These are phyloP conservation scores for Chalaropsis thielavioides DNA, from an alignment of 2,329 filamentous ascomycete genomes.

Conservation along the genomic window DNA sequence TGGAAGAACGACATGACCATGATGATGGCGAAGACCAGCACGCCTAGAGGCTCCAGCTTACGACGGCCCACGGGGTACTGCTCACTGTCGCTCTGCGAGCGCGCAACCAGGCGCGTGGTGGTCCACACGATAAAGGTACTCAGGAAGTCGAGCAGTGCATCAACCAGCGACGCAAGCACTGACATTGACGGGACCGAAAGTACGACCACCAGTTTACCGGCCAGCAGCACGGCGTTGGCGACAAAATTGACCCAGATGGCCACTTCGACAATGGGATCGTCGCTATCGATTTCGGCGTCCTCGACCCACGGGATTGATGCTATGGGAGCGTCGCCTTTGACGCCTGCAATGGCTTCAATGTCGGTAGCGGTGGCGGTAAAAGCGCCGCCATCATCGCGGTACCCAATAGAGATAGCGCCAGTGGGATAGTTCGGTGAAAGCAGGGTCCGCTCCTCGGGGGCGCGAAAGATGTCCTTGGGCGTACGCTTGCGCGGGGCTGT, in stretches of 20 bases:
- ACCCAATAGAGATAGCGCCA: conserved; percentile 23
- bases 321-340: conserved; percentile 26
- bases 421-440: conserved; percentile 26
- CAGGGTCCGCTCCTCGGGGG: conserved; percentile 42
- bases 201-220: conserved; percentile 63
- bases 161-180: conserved; percentile 64
- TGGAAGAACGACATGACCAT: conserved; percentile 79
- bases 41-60: conserved; percentile 62
- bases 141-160: conserved; percentile 67
- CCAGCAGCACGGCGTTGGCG: conserved; percentile 61
- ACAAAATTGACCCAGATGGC: conserved; percentile 77
- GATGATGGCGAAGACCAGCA: conserved; percentile 69
- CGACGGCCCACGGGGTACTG: conserved; percentile 65
- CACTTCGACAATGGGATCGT: conserved; percentile 61
- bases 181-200: conserved; percentile 68
- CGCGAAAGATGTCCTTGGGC: conserved; percentile 72
- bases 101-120: conserved; percentile 55
- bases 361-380: conserved; percentile 19
- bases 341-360: conserved; percentile 29
- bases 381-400: conserved; percentile 30
- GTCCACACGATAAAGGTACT: conserved; percentile 69
- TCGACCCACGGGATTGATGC: conserved; percentile 56
- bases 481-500: conserved; percentile 54
- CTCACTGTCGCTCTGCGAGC: conserved; percentile 55
- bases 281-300: conserved; percentile 56